Percentiles rank a stretch among this genome's conserved stretches.
phyloP scores from a whole-genome alignment of 371 early-diverging fungal species.

The Rhizopus sp. region DNA sequence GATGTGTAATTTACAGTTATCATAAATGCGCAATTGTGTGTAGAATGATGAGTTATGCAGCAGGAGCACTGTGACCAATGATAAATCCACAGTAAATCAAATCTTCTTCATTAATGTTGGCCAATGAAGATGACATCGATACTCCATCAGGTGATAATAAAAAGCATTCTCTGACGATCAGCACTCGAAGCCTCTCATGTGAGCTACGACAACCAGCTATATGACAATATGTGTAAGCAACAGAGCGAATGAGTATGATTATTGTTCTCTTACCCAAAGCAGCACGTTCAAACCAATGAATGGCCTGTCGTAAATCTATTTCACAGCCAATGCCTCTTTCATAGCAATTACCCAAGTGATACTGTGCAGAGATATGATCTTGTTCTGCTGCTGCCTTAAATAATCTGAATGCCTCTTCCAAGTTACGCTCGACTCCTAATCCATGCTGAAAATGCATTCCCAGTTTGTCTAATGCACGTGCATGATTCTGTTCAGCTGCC shows the following conservation, averaged over 20 bases:
- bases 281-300: slow-evolving; percentile 69
- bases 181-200: slow-evolving; percentile 55
- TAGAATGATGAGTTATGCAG: slow-evolving; percentile 16
- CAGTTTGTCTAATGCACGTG: slow-evolving; percentile 81
- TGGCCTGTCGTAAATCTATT: slow-evolving; percentile 55
- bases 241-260: background rate
- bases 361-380: slow-evolving; percentile 61
- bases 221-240: background rate
- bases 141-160: slow-evolving; percentile 16
- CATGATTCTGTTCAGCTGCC: slow-evolving; percentile 68
- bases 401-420: slow-evolving; percentile 55
- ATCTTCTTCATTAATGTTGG: slow-evolving; percentile 21
- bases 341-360: slow-evolving; percentile 60
- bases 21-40: background rate
- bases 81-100: slow-evolving; percentile 23
- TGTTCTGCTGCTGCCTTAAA: slow-evolving; percentile 64
- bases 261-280: slow-evolving; percentile 37
- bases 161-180: slow-evolving; percentile 54
- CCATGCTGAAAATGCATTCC: slow-evolving; percentile 82
- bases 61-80: slow-evolving; percentile 33
- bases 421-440: slow-evolving; percentile 62
- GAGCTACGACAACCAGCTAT: slow-evolving; percentile 55
- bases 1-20: too few species aligned
- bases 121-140: slow-evolving; percentile 2
- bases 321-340: slow-evolving; percentile 69